A percentile compares a stretch with the other conserved stretches of the same genome.
Evolutionary conservation across 129 eudicot species (phyloP).

Genomic region (Rutidosis leptorrhynchoides): DNA sequence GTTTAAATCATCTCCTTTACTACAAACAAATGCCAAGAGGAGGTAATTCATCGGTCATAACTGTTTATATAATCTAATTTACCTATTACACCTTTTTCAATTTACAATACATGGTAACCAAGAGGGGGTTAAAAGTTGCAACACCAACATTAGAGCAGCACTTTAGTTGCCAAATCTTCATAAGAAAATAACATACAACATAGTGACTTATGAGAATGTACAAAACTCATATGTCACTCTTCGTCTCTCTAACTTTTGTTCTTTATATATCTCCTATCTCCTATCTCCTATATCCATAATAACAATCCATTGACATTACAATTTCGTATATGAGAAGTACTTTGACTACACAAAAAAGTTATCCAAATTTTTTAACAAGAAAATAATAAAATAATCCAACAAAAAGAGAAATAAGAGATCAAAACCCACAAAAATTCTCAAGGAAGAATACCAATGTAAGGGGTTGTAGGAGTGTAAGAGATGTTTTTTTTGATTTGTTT

Average conservation of each 20-base stretch:
- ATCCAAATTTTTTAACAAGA: too few relatives aligned
- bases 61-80: background rate
- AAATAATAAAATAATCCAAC: background rate
- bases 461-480: constrained; percentile 30
- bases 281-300: too few relatives aligned
- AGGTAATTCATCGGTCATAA: background rate
- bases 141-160: too few relatives aligned
- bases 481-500: constrained; percentile 7
- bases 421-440: constrained; percentile 10
- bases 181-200: background rate
- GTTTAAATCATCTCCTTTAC: too few relatives aligned
- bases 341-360: background rate
- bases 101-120: too few relatives aligned
- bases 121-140: too few relatives aligned
- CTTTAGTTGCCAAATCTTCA: too few relatives aligned
- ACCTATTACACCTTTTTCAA: too few relatives aligned
- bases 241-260: background rate
- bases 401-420: background rate
- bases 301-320: background rate
- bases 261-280: background rate
- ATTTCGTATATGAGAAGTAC: background rate
- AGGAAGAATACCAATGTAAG: constrained; percentile 49
- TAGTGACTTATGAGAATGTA: background rate
- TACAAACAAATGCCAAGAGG: too few relatives aligned
- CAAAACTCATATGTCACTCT: too few relatives aligned